Evolutionary conservation across 208 protist species (phyloP).

Genomic region (Trypanosoma vivax): DNA sequence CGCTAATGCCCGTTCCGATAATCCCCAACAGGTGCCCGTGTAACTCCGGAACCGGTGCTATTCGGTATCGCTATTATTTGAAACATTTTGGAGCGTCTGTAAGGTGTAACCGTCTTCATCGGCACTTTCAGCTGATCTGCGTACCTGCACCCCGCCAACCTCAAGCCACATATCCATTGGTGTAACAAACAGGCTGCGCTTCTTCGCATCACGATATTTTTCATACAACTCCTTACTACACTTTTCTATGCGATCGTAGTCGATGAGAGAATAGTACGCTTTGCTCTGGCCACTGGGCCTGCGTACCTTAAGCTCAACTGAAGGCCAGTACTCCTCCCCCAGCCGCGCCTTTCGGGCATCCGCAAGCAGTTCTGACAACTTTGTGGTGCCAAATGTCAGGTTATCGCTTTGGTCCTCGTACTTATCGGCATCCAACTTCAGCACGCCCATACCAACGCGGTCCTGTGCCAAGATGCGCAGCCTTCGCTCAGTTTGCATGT

Average conservation of each 20-base stretch:
- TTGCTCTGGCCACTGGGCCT: slow-evolving; percentile 79
- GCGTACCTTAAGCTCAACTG: slow-evolving; percentile 88
- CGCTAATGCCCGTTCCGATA: too few species aligned
- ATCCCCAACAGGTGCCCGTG: too few species aligned
- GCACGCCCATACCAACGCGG: slow-evolving; percentile 79
- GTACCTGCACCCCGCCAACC: slow-evolving; percentile 71
- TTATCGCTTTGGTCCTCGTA: slow-evolving; percentile 88
- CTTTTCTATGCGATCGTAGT: slow-evolving; percentile 79
- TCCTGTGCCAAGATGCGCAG: slow-evolving; percentile 71
- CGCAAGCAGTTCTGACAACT: slow-evolving; percentile 76
- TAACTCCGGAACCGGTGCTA: too few species aligned
- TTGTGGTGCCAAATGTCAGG: slow-evolving; percentile 64
- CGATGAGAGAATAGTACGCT: slow-evolving; percentile 79
- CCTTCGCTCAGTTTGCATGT: slow-evolving; percentile 78
- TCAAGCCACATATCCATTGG: slow-evolving; percentile 87
- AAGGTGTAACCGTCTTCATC: slow-evolving; percentile 78
- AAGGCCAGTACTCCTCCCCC: slow-evolving; percentile 82
- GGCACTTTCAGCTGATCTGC: slow-evolving; percentile 43
- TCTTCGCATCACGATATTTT: slow-evolving; percentile 83
- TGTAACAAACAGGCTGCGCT: slow-evolving; percentile 83
- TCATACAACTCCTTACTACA: slow-evolving; percentile 69
- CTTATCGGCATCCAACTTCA: slow-evolving; percentile 87
- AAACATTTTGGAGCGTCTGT: slow-evolving; percentile 40
- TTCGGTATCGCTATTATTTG: slow-evolving; percentile 24
- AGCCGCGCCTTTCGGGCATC: slow-evolving; percentile 86